These are phyloP conservation scores for Venustampulla echinocandica DNA, from an alignment of 495 filamentous ascomycete genomes.

Conservation along the genomic window DNA sequence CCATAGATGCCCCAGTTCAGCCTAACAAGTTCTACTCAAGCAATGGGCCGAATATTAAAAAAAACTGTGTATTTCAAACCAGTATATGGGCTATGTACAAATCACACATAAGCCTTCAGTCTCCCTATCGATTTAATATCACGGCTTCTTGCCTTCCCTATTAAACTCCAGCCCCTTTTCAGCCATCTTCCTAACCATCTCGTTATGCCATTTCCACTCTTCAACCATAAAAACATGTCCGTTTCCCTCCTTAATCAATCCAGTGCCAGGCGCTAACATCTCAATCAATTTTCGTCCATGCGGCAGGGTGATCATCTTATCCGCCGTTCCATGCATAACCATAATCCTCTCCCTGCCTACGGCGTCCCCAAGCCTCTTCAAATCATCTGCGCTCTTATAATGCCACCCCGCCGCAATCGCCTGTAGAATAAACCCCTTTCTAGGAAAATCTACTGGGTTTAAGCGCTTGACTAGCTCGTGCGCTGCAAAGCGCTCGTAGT, in stretches of 20 bases:
- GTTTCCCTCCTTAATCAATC: slow-evolving; percentile 49
- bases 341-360: slow-evolving; percentile 66
- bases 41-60: too few species aligned
- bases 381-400: slow-evolving; percentile 54
- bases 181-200: slow-evolving; percentile 14
- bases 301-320: slow-evolving; percentile 62
- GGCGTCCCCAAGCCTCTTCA: slow-evolving; percentile 51
- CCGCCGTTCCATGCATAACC: slow-evolving; percentile 62
- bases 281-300: slow-evolving; percentile 54
- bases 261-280: slow-evolving; percentile 39
- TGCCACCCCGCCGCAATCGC: slow-evolving; percentile 74
- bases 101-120: too few species aligned
- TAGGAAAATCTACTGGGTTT: slow-evolving; percentile 44
- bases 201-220: slow-evolving; percentile 20
- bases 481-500: slow-evolving; percentile 71
- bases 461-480: slow-evolving; percentile 61
- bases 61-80: too few species aligned
- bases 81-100: too few species aligned
- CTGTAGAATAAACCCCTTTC: slow-evolving; percentile 65
- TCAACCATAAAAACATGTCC: slow-evolving; percentile 48
- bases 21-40: too few species aligned
- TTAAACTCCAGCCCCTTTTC: slow-evolving; percentile 9
- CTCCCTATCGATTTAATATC: not conserved
- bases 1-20: too few species aligned
- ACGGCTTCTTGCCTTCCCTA: not conserved